These are phyloP conservation scores for Pleurostoma richardsiae DNA, from an alignment of 2,329 filamentous ascomycete genomes.

Conservation along the genomic window DNA sequence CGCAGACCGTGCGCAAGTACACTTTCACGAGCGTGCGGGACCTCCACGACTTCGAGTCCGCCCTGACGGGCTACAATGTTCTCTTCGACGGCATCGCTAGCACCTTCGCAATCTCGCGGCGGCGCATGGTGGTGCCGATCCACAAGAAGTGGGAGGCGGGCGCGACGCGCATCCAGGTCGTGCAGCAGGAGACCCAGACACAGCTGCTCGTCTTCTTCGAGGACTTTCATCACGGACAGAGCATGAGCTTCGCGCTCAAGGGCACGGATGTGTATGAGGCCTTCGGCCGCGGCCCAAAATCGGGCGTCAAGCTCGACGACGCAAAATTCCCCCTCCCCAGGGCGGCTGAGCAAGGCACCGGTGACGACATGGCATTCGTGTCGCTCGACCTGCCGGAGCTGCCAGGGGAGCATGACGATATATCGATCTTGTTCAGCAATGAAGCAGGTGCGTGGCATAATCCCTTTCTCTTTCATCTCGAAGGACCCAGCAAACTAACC, in stretches of 20 bases:
- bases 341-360: slow-evolving; percentile 39
- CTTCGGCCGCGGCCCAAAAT: slow-evolving; percentile 59
- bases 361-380: slow-evolving; percentile 58
- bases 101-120: slow-evolving; percentile 75
- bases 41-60: slow-evolving; percentile 73
- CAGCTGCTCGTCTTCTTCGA: slow-evolving; percentile 85
- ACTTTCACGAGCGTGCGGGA: slow-evolving; percentile 62
- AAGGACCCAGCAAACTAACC: neutral
- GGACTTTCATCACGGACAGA: slow-evolving; percentile 79
- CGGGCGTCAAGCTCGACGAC: slow-evolving; percentile 74
- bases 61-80: slow-evolving; percentile 75
- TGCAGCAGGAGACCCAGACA: slow-evolving; percentile 68
- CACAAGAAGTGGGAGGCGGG: slow-evolving; percentile 91
- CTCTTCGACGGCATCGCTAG: slow-evolving; percentile 67
- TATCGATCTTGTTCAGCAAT: slow-evolving; percentile 77
- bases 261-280: slow-evolving; percentile 78
- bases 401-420: slow-evolving; percentile 89
- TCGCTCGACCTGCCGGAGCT: slow-evolving; percentile 85
- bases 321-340: slow-evolving; percentile 84
- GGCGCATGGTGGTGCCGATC: slow-evolving; percentile 85
- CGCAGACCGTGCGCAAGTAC: slow-evolving; percentile 66
- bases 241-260: slow-evolving; percentile 85
- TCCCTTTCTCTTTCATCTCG: no score
- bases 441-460: slow-evolving; percentile 59
- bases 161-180: slow-evolving; percentile 74